Percentiles rank a stretch among this genome's conserved stretches.
Conservation (phyloP, 1,284 basidiomycete species). For the Naganishia sp. region DNA sequence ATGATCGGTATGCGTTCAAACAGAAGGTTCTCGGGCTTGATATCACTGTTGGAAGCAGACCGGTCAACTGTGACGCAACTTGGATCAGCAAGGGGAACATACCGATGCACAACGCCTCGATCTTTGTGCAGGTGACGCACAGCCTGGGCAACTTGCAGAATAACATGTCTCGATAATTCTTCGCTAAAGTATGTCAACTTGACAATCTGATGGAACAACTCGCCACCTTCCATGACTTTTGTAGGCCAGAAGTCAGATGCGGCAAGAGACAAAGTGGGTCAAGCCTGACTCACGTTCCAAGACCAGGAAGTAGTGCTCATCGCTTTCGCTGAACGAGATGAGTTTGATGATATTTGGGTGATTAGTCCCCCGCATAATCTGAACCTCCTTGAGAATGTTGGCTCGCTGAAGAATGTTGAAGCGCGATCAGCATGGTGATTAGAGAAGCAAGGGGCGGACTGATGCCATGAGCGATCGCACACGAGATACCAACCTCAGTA, state of each 20-base stretch:
- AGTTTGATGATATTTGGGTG: conserved; percentile 90
- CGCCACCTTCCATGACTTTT: conserved; percentile 91
- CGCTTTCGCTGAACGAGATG: conserved; percentile 82
- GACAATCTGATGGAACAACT: conserved; percentile 99
- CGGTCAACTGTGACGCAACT: background rate
- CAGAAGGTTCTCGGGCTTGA: conserved; percentile 97
- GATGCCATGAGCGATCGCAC: background rate
- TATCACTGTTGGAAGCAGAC: conserved; percentile 64
- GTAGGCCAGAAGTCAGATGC: conserved; percentile 12
- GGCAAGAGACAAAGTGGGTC: conserved; percentile 9
- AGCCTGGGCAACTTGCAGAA: conserved; percentile 92
- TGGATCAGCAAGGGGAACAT: conserved; percentile 32
- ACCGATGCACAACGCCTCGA: conserved; percentile 92
- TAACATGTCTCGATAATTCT: conserved; percentile 90
- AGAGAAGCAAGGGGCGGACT: background rate
- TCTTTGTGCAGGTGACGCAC: conserved; percentile 97
- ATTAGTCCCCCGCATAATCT: conserved; percentile 95
- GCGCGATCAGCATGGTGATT: conserved; percentile 19
- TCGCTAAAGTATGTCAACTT: conserved; percentile 99
- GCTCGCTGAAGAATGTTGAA: conserved; percentile 68
- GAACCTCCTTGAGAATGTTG: conserved; percentile 99
- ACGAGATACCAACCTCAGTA: conserved; percentile 72
- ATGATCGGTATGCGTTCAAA: conserved; percentile 93
- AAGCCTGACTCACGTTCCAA: conserved; percentile 70
- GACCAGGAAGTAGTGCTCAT: conserved; percentile 91